phyloP scores from a whole-genome alignment of 208 protist species.

The Leishmania arabica region DNA sequence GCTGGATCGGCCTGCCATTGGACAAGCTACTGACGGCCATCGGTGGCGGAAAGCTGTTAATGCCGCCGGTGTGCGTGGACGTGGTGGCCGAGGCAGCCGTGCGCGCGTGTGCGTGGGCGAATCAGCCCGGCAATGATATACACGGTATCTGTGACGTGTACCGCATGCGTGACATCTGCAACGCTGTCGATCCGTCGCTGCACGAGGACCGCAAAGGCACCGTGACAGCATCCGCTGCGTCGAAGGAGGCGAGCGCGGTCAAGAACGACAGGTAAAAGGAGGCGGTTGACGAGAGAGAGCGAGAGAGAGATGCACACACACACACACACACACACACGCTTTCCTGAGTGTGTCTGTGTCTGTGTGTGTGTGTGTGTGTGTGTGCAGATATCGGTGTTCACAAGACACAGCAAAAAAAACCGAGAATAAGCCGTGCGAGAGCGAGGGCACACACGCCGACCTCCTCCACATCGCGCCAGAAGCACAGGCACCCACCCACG shows the following conservation, averaged over 20 bases:
- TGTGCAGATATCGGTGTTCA: neutral
- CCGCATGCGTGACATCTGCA: constrained; percentile 66
- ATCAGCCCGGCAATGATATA: constrained; percentile 20
- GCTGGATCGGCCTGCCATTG: constrained; percentile 60
- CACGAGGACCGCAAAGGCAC: neutral
- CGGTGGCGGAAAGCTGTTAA: constrained; percentile 51
- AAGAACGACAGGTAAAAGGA: neutral
- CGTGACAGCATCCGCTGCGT: neutral
- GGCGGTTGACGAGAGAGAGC: neutral
- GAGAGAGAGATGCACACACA: too few species aligned
- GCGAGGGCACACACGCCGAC: neutral
- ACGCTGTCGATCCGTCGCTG: constrained; percentile 4
- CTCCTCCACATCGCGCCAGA: neutral
- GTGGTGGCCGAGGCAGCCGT: constrained; percentile 75
- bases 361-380: neutral
- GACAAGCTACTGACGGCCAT: constrained; percentile 57
- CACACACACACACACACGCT: too few species aligned
- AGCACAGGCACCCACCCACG: neutral
- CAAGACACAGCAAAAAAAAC: neutral
- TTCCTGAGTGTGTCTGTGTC: too few species aligned
- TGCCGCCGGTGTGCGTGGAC: constrained; percentile 65
- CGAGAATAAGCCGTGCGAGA: neutral
- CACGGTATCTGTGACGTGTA: constrained; percentile 63
- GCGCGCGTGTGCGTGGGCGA: constrained; percentile 54
- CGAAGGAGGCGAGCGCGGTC: neutral